These are phyloP conservation scores for Penicillium turbatum DNA, from an alignment of 495 filamentous ascomycete species.

Conservation along the genomic window DNA sequence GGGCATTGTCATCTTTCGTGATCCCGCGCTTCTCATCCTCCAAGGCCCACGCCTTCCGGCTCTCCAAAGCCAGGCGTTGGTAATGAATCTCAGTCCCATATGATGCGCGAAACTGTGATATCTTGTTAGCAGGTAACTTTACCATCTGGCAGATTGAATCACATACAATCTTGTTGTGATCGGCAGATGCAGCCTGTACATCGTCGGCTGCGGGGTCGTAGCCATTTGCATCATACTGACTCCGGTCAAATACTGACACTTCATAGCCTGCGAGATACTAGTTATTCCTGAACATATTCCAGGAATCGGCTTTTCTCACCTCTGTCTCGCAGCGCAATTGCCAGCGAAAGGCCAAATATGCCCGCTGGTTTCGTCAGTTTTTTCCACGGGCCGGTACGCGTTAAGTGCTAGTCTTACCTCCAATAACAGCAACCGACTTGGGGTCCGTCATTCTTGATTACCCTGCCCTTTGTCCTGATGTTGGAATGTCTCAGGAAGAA, in stretches of 20 bases:
- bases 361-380: constrained; percentile 5
- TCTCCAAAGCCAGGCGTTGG: constrained; percentile 17
- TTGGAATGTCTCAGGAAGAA: neutral
- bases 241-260: constrained; percentile 15
- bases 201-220: constrained; percentile 8
- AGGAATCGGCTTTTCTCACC: neutral
- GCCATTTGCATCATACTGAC: constrained; percentile 9
- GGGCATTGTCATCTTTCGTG: neutral
- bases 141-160: too few relatives aligned
- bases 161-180: constrained; percentile 18
- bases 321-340: constrained; percentile 10
- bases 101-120: constrained; percentile 14
- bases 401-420: neutral
- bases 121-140: too few relatives aligned
- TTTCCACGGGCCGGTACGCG: neutral
- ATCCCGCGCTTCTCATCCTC: constrained; percentile 15
- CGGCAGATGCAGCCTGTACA: constrained; percentile 17
- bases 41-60: constrained; percentile 9
- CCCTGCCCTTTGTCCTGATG: neutral
- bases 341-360: constrained; percentile 17
- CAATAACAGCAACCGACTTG: constrained; percentile 15
- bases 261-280: constrained; percentile 2
- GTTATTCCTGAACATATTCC: neutral
- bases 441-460: constrained; percentile 1
- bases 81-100: constrained; percentile 19